phyloP scores from a whole-genome alignment of 805 yeast species.

The Candida parachauliodes region DNA sequence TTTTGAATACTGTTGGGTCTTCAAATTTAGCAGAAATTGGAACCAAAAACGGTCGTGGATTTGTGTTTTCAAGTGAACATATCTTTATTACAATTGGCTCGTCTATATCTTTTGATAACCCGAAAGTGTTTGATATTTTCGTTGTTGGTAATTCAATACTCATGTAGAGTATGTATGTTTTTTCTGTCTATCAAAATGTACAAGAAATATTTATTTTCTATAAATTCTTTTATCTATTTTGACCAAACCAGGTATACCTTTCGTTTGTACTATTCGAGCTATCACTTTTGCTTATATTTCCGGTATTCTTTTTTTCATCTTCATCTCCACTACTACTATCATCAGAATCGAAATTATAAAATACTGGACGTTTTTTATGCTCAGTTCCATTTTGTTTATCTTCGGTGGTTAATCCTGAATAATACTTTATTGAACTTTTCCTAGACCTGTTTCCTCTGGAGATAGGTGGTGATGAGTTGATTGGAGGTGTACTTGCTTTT shows the following conservation, averaged over 20 bases:
- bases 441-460: slow-evolving; percentile 14
- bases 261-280: slow-evolving; percentile 9
- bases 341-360: slow-evolving; percentile 26
- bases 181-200: background rate
- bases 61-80: slow-evolving; percentile 22
- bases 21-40: slow-evolving; percentile 31
- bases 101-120: slow-evolving; percentile 35
- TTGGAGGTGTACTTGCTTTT: background rate
- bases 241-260: slow-evolving; percentile 38
- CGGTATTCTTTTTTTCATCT: slow-evolving; percentile 1
- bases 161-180: background rate
- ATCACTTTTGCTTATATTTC: background rate
- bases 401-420: slow-evolving; percentile 17
- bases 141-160: slow-evolving; percentile 6
- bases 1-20: slow-evolving; percentile 32
- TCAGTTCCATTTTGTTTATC: background rate
- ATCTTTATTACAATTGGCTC: slow-evolving; percentile 32
- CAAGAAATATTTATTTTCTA: slow-evolving; percentile 2
- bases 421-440: slow-evolving; percentile 29
- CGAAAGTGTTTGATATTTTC: slow-evolving; percentile 28
- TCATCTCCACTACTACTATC: slow-evolving; percentile 12
- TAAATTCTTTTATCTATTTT: slow-evolving; percentile 19
- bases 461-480: background rate
- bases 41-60: slow-evolving; percentile 14
- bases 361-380: slow-evolving; percentile 19